phyloP scores from a whole-genome alignment of 2,329 filamentous ascomycete species.

The Phyllosticta ampelicida region DNA sequence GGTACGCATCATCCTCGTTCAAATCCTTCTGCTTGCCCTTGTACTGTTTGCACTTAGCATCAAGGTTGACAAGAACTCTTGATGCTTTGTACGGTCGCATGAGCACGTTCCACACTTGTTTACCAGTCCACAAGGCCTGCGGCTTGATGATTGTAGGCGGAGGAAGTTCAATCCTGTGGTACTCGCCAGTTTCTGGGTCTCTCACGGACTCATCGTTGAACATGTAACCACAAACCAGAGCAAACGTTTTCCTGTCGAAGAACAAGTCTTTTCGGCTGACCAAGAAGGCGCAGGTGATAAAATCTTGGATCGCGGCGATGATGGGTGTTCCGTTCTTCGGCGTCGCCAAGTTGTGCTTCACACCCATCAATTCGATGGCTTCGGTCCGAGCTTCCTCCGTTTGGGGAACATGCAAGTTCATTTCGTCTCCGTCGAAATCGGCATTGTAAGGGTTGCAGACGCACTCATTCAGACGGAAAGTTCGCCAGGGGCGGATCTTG shows the following conservation, averaged over 20 bases:
- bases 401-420: constrained; percentile 97
- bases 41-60: constrained; percentile 83
- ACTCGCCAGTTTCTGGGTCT: constrained; percentile 36
- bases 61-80: constrained; percentile 77
- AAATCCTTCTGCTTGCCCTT: constrained; percentile 64
- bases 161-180: constrained; percentile 67
- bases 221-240: constrained; percentile 90
- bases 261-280: constrained; percentile 89
- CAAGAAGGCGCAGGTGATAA: constrained; percentile 90
- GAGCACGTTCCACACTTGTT: constrained; percentile 87
- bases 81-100: constrained; percentile 82
- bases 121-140: constrained; percentile 85
- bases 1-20: constrained; percentile 65
- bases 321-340: constrained; percentile 97
- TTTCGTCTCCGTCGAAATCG: constrained; percentile 98
- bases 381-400: constrained; percentile 94
- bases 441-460: constrained; percentile 97
- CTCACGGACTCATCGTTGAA: constrained; percentile 55
- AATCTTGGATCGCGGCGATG: constrained; percentile 98
- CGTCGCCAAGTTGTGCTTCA: constrained; percentile 90
- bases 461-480: constrained; percentile 94
- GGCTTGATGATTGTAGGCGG: constrained; percentile 81
- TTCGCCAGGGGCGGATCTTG: constrained; percentile 89
- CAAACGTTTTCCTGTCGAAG: constrained; percentile 79
- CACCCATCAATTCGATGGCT: constrained; percentile 92